Conservation (phyloP, 2,329 filamentous ascomycete genomes). For the Dichotomopilus funicola region DNA sequence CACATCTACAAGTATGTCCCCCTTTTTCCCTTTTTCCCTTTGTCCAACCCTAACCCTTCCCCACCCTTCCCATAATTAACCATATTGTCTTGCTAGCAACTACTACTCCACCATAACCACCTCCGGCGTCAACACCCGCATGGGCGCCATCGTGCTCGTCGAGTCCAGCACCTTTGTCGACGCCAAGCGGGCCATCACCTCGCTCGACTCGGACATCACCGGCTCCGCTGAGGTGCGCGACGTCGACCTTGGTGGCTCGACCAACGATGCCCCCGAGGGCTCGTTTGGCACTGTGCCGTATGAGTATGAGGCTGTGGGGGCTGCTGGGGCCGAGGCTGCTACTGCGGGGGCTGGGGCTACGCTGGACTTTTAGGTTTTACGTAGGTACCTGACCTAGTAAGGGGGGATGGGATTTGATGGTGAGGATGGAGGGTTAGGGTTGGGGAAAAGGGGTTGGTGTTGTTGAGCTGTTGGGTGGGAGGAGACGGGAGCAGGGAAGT, state of each 20-base stretch:
- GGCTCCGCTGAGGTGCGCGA: constrained; percentile 1
- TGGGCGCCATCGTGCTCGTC: constrained; percentile 1
- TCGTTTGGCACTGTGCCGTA: neutral
- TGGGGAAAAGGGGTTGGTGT: too few relatives aligned
- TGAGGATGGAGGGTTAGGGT: too few relatives aligned
- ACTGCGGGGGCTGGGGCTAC: too few relatives aligned
- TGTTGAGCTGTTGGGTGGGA: too few relatives aligned
- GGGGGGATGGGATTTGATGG: too few relatives aligned
- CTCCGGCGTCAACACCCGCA: constrained; percentile 7
- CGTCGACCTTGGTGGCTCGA: constrained; percentile 7
- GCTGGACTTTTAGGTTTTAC: too few relatives aligned
- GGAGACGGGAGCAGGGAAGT: too few relatives aligned
- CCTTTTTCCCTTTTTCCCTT: neutral
- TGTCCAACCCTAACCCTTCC: neutral
- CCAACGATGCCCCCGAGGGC: constrained; percentile 1
- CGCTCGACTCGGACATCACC: constrained; percentile 1
- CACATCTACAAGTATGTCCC: constrained; percentile 4
- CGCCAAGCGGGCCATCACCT: constrained; percentile 5
- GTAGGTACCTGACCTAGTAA: too few relatives aligned
- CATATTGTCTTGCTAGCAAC: too few relatives aligned
- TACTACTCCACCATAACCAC: constrained; percentile 2
- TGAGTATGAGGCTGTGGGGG: too few relatives aligned
- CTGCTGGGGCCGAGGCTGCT: too few relatives aligned
- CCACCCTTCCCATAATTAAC: too few relatives aligned
- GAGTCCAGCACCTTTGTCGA: constrained; percentile 6